These are phyloP conservation scores for Fusarium tricinctum DNA, from an alignment of 2,329 filamentous ascomycete genomes.

Conservation along the genomic window DNA sequence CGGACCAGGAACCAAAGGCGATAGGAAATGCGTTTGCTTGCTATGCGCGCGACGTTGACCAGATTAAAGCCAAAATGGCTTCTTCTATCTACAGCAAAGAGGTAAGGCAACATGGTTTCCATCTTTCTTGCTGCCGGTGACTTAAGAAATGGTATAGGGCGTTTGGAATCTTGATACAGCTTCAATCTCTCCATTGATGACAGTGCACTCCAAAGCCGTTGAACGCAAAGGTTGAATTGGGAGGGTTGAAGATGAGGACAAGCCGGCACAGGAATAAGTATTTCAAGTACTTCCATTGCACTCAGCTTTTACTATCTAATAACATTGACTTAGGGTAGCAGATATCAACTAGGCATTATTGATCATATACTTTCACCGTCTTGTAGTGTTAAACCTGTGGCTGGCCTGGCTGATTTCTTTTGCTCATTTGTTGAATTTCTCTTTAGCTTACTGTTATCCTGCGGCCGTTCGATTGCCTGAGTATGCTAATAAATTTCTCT, in stretches of 20 bases:
- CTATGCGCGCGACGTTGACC: neutral
- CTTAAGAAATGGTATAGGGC: neutral
- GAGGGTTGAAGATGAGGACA: neutral
- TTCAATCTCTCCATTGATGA: neutral
- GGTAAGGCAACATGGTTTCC: neutral
- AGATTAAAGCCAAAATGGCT: neutral
- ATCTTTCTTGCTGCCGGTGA: neutral
- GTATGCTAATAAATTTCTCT: no score
- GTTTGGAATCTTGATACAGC: conserved; percentile 1
- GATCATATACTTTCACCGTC: no score
- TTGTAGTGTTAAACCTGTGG: no score
- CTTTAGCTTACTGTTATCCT: no score
- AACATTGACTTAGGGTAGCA: no score
- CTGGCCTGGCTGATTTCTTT: no score
- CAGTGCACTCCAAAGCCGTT: neutral
- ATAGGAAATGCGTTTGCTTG: neutral
- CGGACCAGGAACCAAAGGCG: neutral
- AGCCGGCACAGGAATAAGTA: neutral
- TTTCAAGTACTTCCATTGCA: no score
- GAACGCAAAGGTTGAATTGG: neutral
- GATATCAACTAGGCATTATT: no score
- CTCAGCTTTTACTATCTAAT: no score
- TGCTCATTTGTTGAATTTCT: no score
- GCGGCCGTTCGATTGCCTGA: no score
- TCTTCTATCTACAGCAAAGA: neutral